phyloP scores from a whole-genome alignment of 208 protist species.

The Crithidia expoeki region DNA sequence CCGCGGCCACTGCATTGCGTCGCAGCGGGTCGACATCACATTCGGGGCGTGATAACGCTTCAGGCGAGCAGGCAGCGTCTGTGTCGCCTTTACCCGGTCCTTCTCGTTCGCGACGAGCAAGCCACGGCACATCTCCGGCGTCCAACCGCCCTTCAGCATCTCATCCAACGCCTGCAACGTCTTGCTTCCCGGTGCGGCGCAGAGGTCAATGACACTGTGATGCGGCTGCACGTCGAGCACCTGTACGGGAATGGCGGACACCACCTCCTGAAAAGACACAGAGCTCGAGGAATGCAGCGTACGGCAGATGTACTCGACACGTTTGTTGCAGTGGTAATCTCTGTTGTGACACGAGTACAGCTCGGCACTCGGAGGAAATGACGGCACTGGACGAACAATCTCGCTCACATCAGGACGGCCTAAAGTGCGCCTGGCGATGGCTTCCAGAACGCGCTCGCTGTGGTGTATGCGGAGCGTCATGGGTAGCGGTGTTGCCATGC shows the following conservation, averaged over 20 bases:
- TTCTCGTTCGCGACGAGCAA: conserved; percentile 91
- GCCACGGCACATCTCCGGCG: conserved; percentile 40
- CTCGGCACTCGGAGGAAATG: conserved; percentile 32
- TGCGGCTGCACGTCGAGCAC: conserved; percentile 79
- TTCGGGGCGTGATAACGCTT: conserved; percentile 91
- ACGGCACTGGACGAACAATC: conserved; percentile 46
- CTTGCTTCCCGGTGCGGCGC: conserved; percentile 93
- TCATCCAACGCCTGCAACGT: conserved; percentile 87
- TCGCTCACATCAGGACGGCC: conserved; percentile 22
- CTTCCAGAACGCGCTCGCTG: conserved; percentile 56
- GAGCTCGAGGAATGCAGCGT: conserved; percentile 83
- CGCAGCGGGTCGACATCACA: conserved; percentile 82
- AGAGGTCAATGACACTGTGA: conserved; percentile 89
- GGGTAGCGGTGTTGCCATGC: conserved; percentile 69
- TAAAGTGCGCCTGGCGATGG: conserved; percentile 53
- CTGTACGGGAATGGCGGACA: conserved; percentile 83
- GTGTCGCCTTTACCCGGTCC: conserved; percentile 92
- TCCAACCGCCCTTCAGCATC: conserved; percentile 69
- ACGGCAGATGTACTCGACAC: conserved; percentile 78
- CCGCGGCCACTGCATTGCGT: conserved; percentile 88
- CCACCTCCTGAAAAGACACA: conserved; percentile 90
- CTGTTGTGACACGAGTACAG: conserved; percentile 80
- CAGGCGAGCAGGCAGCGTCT: conserved; percentile 88
- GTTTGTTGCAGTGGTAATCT: conserved; percentile 74
- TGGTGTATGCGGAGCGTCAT: conserved; percentile 88